Conservation (phyloP, 306 rosid genomes). For the Vicia sativa region DNA sequence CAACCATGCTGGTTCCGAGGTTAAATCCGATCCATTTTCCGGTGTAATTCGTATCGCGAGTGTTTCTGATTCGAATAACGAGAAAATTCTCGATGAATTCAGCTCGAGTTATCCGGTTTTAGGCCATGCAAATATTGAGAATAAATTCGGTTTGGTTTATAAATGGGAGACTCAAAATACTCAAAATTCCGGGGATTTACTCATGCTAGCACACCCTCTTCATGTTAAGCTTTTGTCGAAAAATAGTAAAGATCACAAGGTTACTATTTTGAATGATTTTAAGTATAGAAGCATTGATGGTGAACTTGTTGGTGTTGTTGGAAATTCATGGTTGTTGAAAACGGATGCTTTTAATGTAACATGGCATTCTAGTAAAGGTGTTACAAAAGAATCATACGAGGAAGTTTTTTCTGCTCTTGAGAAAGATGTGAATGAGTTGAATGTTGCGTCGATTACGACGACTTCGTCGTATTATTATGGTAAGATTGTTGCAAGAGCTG, state of each 20-base stretch:
- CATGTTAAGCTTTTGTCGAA: conserved; percentile 62
- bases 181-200: conserved; percentile 69
- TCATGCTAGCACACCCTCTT: conserved; percentile 87
- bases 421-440: conserved; percentile 64
- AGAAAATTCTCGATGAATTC: conserved; percentile 58
- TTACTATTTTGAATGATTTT: conserved; percentile 58
- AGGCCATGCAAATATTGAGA: conserved; percentile 56
- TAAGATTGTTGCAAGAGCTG: conserved; percentile 76
- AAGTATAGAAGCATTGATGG: conserved; percentile 83
- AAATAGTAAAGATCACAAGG: conserved; percentile 6
- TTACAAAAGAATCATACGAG: conserved; percentile 47
- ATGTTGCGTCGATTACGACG: conserved; percentile 44
- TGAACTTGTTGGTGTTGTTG: conserved; percentile 88
- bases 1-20: conserved; percentile 30
- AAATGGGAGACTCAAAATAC: conserved; percentile 72
- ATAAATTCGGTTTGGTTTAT: conserved; percentile 59
- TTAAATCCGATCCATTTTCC: conserved; percentile 55
- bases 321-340: conserved; percentile 70
- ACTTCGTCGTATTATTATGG: conserved; percentile 75
- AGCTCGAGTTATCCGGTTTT: conserved; percentile 73
- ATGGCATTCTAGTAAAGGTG: conserved; percentile 74
- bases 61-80: conserved; percentile 53
- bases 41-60: conserved; percentile 66
- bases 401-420: conserved; percentile 67
- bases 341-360: conserved; percentile 59